phyloP scores from a whole-genome alignment of 2,329 filamentous ascomycete genomes.

The Trichophyton benhamiae region DNA sequence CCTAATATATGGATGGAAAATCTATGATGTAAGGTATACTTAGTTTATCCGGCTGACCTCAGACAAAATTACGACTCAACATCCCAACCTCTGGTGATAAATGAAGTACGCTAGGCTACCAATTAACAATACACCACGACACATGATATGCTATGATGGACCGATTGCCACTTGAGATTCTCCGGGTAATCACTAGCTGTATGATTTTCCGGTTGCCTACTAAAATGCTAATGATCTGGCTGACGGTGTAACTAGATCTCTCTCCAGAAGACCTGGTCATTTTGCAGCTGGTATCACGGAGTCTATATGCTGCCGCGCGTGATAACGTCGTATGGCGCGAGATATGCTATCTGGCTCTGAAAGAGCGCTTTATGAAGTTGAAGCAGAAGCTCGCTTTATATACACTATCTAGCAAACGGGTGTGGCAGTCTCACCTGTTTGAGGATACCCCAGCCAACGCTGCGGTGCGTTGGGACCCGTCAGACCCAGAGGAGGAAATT shows the following conservation, averaged over 20 bases:
- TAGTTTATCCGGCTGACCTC: not conserved
- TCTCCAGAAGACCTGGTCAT: constrained; percentile 51
- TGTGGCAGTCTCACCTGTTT: not conserved
- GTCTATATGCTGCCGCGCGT: constrained; percentile 54
- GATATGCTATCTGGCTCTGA: constrained; percentile 51
- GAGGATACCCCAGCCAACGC: not conserved
- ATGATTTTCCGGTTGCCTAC: constrained; percentile 21
- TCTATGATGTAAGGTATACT: too few relatives aligned
- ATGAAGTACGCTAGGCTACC: too few relatives aligned
- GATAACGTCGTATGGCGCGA: constrained; percentile 67
- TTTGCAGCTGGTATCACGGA: constrained; percentile 57
- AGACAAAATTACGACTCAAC: not conserved
- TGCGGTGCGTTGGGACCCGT: constrained; percentile 57
- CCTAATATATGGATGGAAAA: too few relatives aligned
- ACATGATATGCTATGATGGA: constrained; percentile 30
- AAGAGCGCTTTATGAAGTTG: not conserved
- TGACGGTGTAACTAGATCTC: constrained; percentile 39
- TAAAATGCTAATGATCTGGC: not conserved
- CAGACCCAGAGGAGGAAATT: constrained; percentile 56
- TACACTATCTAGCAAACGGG: not conserved
- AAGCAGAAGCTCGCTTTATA: not conserved
- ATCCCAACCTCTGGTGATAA: too few relatives aligned
- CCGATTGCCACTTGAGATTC: constrained; percentile 51
- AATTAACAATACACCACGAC: not conserved
- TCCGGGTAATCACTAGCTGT: constrained; percentile 53